These are phyloP conservation scores for Fusarium temperatum DNA, from an alignment of 2,329 filamentous ascomycete genomes.

Conservation along the genomic window DNA sequence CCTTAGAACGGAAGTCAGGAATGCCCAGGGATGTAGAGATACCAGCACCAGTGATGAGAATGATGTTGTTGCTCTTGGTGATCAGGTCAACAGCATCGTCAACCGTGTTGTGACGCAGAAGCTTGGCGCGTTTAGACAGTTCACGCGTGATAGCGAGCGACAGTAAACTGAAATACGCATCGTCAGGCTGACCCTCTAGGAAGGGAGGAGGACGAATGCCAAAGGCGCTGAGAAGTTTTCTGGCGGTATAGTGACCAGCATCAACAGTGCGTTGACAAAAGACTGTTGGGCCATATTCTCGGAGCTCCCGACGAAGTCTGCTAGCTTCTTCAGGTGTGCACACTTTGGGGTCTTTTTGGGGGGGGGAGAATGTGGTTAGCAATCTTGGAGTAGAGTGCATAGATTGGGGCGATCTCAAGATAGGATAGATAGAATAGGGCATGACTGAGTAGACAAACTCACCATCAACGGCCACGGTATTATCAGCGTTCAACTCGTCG, in stretches of 20 bases:
- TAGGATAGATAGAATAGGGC: neutral
- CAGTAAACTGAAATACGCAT: conserved; percentile 78
- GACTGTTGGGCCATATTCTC: conserved; percentile 77
- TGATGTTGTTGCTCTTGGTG: conserved; percentile 79
- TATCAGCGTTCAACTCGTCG: conserved; percentile 65
- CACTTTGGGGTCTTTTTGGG: conserved; percentile 53
- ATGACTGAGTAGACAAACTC: conserved; percentile 43
- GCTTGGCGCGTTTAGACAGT: conserved; percentile 81
- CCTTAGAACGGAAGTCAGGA: conserved; percentile 94
- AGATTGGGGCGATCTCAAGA: neutral
- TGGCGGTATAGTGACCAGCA: conserved; percentile 75
- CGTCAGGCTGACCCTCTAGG: conserved; percentile 73
- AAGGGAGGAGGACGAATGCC: conserved; percentile 77
- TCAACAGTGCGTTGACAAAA: conserved; percentile 80
- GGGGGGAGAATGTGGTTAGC: conserved; percentile 4
- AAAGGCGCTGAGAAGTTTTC: conserved; percentile 88
- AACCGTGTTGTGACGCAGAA: conserved; percentile 82
- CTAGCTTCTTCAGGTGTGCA: conserved; percentile 76
- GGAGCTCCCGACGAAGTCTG: conserved; percentile 74
- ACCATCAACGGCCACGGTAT: conserved; percentile 57
- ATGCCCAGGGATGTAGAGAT: conserved; percentile 98
- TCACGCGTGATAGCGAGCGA: conserved; percentile 82
- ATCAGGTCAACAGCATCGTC: conserved; percentile 87
- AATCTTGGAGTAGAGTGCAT: neutral
- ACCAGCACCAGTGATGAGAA: conserved; percentile 93